These are phyloP conservation scores for Vigna trinervia DNA, from an alignment of 306 rosid genomes.

Conservation along the genomic window DNA sequence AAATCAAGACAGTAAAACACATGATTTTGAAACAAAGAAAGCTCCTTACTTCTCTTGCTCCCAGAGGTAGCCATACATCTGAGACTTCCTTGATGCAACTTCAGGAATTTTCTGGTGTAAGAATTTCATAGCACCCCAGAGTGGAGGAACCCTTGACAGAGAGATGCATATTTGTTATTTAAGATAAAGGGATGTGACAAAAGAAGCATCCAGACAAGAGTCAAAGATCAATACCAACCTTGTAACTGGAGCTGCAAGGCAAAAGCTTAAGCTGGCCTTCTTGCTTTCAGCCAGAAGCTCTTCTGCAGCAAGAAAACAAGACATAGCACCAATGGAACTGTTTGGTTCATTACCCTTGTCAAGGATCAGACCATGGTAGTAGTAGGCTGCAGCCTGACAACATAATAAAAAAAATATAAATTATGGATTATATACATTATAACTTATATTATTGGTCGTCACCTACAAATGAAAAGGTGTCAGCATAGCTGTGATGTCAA, in stretches of 20 bases:
- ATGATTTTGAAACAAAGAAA: slow-evolving; percentile 7
- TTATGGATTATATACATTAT: neutral
- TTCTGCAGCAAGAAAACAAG: slow-evolving; percentile 94
- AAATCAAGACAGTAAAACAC: slow-evolving; percentile 13
- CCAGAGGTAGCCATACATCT: slow-evolving; percentile 83
- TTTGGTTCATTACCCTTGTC: slow-evolving; percentile 87
- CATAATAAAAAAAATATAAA: neutral
- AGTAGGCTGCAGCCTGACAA: slow-evolving; percentile 88
- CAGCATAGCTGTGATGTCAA: too few relatives aligned
- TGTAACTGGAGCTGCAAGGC: slow-evolving; percentile 89
- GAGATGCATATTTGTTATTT: neutral
- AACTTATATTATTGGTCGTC: too few relatives aligned
- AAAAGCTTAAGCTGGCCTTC: slow-evolving; percentile 83
- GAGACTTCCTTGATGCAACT: slow-evolving; percentile 87
- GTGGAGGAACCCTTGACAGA: slow-evolving; percentile 80
- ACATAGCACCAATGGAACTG: slow-evolving; percentile 67
- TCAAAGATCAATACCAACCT: slow-evolving; percentile 57
- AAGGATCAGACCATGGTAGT: slow-evolving; percentile 89
- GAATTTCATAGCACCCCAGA: slow-evolving; percentile 87
- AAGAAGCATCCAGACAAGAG: slow-evolving; percentile 4
- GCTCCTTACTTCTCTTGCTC: slow-evolving; percentile 83
- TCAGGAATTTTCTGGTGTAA: slow-evolving; percentile 87
- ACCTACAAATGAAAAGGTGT: too few relatives aligned
- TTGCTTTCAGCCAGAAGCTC: slow-evolving; percentile 82
- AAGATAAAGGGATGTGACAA: neutral